These are phyloP conservation scores for Plantago coronopus DNA, from an alignment of 305 asterid genomes.

Conservation along the genomic window DNA sequence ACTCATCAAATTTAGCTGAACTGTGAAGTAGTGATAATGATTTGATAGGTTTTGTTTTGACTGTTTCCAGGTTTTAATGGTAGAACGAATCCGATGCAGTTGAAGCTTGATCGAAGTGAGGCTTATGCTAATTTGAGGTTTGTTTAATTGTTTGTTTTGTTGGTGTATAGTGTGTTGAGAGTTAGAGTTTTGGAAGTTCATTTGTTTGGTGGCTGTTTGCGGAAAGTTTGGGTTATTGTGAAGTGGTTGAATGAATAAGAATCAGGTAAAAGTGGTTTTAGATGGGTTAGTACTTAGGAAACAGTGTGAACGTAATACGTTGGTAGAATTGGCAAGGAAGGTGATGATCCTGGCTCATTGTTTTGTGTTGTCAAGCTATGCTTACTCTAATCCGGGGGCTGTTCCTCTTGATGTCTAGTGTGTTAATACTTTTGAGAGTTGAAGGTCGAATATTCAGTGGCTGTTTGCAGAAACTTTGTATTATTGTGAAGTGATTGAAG, in stretches of 20 bases:
- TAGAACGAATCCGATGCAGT: conserved; percentile 29
- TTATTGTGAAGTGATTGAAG: background rate
- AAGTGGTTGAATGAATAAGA: too few relatives aligned
- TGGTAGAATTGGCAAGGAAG: too few relatives aligned
- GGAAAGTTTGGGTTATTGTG: conserved; percentile 11
- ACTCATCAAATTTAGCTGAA: background rate
- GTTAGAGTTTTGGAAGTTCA: too few relatives aligned
- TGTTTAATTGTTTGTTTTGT: too few relatives aligned
- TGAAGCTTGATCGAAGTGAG: conserved; percentile 45
- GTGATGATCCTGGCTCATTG: too few relatives aligned
- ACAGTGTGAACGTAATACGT: too few relatives aligned
- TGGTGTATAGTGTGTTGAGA: conserved; percentile 19
- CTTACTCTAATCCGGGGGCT: conserved; percentile 47
- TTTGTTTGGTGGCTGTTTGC: too few relatives aligned
- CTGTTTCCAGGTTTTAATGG: conserved; percentile 51
- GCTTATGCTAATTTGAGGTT: conserved; percentile 45
- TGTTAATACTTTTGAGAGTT: too few relatives aligned
- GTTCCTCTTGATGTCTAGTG: conserved; percentile 24
- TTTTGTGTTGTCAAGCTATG: background rate
- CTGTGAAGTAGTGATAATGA: conserved; percentile 13
- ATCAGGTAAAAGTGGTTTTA: too few relatives aligned
- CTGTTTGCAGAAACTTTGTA: conserved; percentile 9
- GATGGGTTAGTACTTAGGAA: too few relatives aligned
- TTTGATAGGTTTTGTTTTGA: conserved; percentile 16
- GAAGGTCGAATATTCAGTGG: too few relatives aligned